A percentile compares a stretch with the other conserved stretches of the same genome.
Conservation (phyloP, 768 basidiomycete species). For the Russula dissimulans region DNA sequence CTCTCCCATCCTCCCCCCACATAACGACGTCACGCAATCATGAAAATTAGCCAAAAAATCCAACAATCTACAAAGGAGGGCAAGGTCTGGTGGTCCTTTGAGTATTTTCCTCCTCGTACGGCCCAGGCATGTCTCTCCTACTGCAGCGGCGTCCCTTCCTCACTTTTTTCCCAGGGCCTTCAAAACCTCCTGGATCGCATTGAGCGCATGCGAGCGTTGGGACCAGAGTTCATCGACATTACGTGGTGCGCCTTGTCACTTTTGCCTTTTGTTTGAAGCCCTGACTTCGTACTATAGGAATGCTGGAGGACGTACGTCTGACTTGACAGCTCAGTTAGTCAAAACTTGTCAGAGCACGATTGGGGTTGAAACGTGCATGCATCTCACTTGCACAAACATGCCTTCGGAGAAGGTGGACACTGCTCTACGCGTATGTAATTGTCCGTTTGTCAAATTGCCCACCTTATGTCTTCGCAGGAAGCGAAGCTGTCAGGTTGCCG, state of each 20-base stretch:
- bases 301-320: conserved; percentile 92
- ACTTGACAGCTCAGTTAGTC: conserved; percentile 87
- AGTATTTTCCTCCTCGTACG: conserved; percentile 94
- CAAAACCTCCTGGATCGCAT: conserved; percentile 98
- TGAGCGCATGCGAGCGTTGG: conserved; percentile 91
- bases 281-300: conserved; percentile 51
- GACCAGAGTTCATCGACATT: conserved; percentile 97
- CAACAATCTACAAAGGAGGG: conserved; percentile 76
- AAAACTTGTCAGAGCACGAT: conserved; percentile 89
- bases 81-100: conserved; percentile 96
- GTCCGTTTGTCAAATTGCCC: conserved; percentile 1
- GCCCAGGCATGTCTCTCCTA: conserved; percentile 56
- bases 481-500: conserved; percentile 84
- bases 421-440: conserved; percentile 59
- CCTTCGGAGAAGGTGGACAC: conserved; percentile 91
- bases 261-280: not conserved
- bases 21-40: conserved; percentile 27
- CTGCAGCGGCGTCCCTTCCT: not conserved
- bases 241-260: conserved; percentile 54
- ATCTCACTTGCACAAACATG: conserved; percentile 98
- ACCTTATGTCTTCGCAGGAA: conserved; percentile 43
- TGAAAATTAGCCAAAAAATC: conserved; percentile 96
- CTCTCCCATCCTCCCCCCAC: not conserved
- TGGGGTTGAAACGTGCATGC: conserved; percentile 97
- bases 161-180: conserved; percentile 47